Conservation (phyloP, 192 early-diverging fungal species). For the Geranomyces variabilis region DNA sequence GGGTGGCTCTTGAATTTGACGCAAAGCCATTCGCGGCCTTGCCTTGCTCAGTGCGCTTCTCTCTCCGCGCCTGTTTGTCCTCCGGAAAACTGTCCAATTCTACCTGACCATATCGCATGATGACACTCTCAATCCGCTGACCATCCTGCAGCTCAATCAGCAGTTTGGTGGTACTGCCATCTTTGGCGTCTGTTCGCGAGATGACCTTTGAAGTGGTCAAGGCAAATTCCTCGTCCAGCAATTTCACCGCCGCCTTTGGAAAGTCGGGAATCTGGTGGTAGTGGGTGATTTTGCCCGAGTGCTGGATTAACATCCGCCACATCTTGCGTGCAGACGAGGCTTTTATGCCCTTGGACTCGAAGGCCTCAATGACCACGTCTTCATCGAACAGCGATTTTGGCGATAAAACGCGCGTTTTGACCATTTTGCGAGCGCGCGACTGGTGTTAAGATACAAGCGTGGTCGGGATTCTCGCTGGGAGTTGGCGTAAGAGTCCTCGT, state of each 20-base stretch:
- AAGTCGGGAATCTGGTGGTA: constrained; percentile 46
- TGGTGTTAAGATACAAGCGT: too few relatives aligned
- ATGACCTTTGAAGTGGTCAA: constrained; percentile 49
- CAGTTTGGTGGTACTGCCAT: constrained; percentile 59
- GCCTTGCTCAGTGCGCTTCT: constrained; percentile 12
- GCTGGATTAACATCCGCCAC: constrained; percentile 46
- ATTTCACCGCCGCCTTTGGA: constrained; percentile 43
- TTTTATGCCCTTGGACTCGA: constrained; percentile 40
- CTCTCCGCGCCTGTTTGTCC: constrained; percentile 41
- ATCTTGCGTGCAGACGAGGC: constrained; percentile 38
- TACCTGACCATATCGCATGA: constrained; percentile 61
- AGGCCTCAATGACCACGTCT: constrained; percentile 40
- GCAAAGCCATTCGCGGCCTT: constrained; percentile 42
- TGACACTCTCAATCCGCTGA: constrained; percentile 56
- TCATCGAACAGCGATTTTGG: constrained; percentile 53
- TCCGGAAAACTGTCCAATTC: constrained; percentile 48
- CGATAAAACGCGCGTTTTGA: constrained; percentile 30
- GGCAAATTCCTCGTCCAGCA: constrained; percentile 50
- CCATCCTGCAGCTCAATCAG: constrained; percentile 64
- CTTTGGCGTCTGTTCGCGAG: constrained; percentile 46
- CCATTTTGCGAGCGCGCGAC: constrained; percentile 24
- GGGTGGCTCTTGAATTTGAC: constrained; percentile 54
- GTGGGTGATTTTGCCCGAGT: constrained; percentile 18
- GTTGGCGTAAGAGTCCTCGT: too few relatives aligned
- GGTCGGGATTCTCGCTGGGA: too few relatives aligned